Base-by-base conservation (phyloP, 306 rosid species). In the Pterocarpus macrocarpus region DNA sequence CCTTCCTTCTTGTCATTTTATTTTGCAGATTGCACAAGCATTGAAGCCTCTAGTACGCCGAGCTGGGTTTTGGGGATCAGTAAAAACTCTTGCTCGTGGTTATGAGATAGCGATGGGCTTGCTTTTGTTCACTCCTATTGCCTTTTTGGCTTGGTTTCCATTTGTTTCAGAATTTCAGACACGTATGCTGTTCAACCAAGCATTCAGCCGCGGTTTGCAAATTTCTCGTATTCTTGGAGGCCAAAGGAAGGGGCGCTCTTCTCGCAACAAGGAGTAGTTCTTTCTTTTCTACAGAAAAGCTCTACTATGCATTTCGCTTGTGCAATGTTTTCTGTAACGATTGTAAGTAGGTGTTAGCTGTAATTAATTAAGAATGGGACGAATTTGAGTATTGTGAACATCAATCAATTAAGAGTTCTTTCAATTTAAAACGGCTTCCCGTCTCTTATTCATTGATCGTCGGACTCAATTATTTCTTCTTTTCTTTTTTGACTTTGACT, bases 161-260 rank as follows among this genome's bases (percentile, higher is more conserved):
- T 95, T 95, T 67, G 99, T 95, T 56, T 95, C 97, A 0, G 97
- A 95, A 82, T 95, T 95, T 79, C 99, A 95, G 82, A 95, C 99
- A 2, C 97, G 97, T n/a, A 91, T 95, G 97, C 89, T 95, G 77
- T 95, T 95, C 87, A 94, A 92, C 84, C 98, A 95, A 85, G 97
- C 99, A 2, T 95, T 93, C 88, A 95, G 97, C 30, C 81, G 99
- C 85, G 99, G 99, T 16, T 57, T 95, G 67, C 97, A 95, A 85
- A 95, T 95, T 83, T 95, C 99, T 63, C 94, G 95, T 78, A 95
- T 95, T 88, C 99, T 95, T 64, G 98, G 99, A 2, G 98, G 99
- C 13, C 97, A 91, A 61, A 86, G 93, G 68, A 95, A 95, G 87
- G 97, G 93, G 33, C 95, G 95, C 0, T 80, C 94, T 3, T 87